Evolutionary conservation across 495 filamentous ascomycete genomes (phyloP), one percentile per base, ranked within the genome.

Genomic region (Penicillium odoratum): DNA sequence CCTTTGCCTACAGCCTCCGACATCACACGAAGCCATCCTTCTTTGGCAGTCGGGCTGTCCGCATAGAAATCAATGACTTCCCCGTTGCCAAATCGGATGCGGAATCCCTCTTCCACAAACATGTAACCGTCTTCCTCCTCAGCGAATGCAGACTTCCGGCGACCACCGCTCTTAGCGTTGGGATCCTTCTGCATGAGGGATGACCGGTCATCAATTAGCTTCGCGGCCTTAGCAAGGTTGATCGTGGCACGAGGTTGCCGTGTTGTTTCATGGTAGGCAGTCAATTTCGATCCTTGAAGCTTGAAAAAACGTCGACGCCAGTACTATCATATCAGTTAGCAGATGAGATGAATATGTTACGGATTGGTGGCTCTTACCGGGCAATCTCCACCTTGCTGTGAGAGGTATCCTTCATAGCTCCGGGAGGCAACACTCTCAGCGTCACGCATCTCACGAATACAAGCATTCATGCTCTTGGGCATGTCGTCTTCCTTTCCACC

Each of bases 71-170:
- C 94, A 60, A 98, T 98, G 42, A 93, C 85, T 74, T 98, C 94
- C 49, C 94, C 94, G 67, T 98, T 98, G 57, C 88, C 92, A 73
- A 98, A 98, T 52, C 93, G 91, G 69, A 98, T 93, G 34, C 94
- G 90, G 84, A 98, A 98, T 11, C 95, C 94, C 69, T 98, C 95
- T 73, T 98, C 94, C 25, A 98, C 94, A 64, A 98, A 98, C 92
- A 97, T 96, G 76, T 98, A 98, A 48, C 95, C 94, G 65, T 98
- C 94, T 72, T 98, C 95, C 65, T 98, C 95, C 71, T 98, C 94
- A 7, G 95, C 93, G 64, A 98, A 98, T 29, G 90, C 94, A 51
- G 91, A 95, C 67, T 94, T 93, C 36, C 94, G 86, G 25, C 94
- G 86, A 61, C 87, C 87, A 55, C 90, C 89, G 58, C 81, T 82